Percentiles rank a stretch among this genome's conserved stretches.
Evolutionary conservation across 2,329 filamentous ascomycete genomes (phyloP).

Genomic region (Akanthomyces uredinophilus): DNA sequence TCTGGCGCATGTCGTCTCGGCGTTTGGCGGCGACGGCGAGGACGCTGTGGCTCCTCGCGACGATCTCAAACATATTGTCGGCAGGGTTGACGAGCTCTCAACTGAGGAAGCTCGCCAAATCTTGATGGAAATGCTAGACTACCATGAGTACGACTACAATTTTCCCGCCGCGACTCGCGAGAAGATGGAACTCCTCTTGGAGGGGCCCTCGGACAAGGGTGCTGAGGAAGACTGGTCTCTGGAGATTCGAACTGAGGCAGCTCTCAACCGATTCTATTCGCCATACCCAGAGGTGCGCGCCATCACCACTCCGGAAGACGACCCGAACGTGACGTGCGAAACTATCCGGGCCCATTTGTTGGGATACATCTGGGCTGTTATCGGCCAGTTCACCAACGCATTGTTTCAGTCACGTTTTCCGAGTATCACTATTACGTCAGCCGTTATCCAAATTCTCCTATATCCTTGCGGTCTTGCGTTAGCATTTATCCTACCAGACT

Average conservation of each 20-base stretch:
- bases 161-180: slow-evolving; percentile 19
- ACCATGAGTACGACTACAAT: slow-evolving; percentile 24
- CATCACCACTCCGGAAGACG: slow-evolving; percentile 8
- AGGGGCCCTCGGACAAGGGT: slow-evolving; percentile 19
- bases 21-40: slow-evolving; percentile 11
- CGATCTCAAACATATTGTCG: slow-evolving; percentile 21
- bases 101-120: slow-evolving; percentile 20
- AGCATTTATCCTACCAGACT: background rate
- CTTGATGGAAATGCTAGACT: slow-evolving; percentile 17
- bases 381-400: slow-evolving; percentile 12
- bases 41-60: slow-evolving; percentile 20
- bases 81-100: slow-evolving; percentile 19
- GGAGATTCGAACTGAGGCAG: slow-evolving; percentile 9
- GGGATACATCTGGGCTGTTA: slow-evolving; percentile 12
- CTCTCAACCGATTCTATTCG: slow-evolving; percentile 10
- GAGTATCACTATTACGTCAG: slow-evolving; percentile 3
- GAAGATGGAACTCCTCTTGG: slow-evolving; percentile 18
- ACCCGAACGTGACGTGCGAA: slow-evolving; percentile 7
- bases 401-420: slow-evolving; percentile 11
- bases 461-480: slow-evolving; percentile 9
- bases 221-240: slow-evolving; percentile 9
- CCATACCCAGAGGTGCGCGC: slow-evolving; percentile 12
- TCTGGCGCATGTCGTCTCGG: slow-evolving; percentile 2
- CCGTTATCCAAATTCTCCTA: slow-evolving; percentile 8
- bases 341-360: slow-evolving; percentile 7